Evolutionary conservation across 495 filamentous ascomycete species (phyloP), one percentile per base, ranked within the genome.

Genomic region (Acidomyces sp.): DNA sequence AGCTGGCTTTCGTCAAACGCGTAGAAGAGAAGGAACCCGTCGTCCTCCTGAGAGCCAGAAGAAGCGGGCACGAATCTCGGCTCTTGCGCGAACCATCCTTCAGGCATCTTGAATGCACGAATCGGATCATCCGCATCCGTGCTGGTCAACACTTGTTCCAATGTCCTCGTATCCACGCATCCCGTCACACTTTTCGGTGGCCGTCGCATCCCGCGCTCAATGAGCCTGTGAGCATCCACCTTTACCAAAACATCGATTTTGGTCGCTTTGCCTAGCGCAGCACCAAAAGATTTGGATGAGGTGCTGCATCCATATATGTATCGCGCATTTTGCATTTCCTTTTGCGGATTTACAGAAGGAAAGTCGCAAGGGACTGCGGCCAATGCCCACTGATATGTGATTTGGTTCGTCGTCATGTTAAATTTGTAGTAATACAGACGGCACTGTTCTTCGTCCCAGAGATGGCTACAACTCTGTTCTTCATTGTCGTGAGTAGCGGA

Each of bases 381-480:
- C 6, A 81, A 62, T 0, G 71, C 74, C 60, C 71, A 80, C 48
- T 81, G 74, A 25, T 75, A 63, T 11, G 55, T 57, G 21, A 80
- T 77, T 9, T 39, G 53, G 17, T 43, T 28, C 1, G 38, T 36
- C 5, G 15, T 9, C 9, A 74, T 60, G 7, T 45, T 46, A 51
- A 80, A 79, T 27, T 60, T 57, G 48, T 78, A 79, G 45, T 78
- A 79, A 49, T 79, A 79, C 4, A 82, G 62, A 17, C 75, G 67
- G 41, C 74, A 78, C 48, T 80, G 70, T 32, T 77, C 73, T 42
- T 66, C 66, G 36, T 74, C 71, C n/a, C 49, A 45, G 22, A 24
- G 4, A 17, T 6, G 20, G 16, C 31, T 34, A 18, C 6, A 2
- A 6, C 17, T 26, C 2, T 43, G 24, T 13, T 17, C n/a, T 4